A percentile compares a stretch with the other conserved stretches of the same genome.
These are phyloP conservation scores for Phanerochaete carnosa DNA, from an alignment of 768 basidiomycete genomes.

Conservation along the genomic window DNA sequence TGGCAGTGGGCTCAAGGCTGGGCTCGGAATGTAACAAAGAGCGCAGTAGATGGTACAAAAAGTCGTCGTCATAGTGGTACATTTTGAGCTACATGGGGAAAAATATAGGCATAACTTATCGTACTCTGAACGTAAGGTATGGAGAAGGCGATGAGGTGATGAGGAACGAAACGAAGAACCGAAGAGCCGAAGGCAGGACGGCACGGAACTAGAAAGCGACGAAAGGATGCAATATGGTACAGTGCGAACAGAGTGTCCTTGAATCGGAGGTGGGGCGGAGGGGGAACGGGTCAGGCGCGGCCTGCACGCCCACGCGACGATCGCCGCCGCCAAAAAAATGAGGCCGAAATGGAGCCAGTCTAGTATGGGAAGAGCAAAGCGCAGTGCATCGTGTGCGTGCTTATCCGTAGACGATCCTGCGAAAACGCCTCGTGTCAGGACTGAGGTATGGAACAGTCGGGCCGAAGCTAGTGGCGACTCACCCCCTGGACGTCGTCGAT, in stretches of 20 bases:
- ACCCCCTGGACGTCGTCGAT: slow-evolving; percentile 74
- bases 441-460: not conserved
- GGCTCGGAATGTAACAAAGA: no score
- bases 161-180: not conserved
- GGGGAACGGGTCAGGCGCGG: not conserved
- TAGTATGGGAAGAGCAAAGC: not conserved
- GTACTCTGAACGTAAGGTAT: not conserved
- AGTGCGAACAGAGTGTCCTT: not conserved
- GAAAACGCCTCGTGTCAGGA: slow-evolving; percentile 1
- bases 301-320: not conserved
- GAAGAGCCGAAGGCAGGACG: not conserved
- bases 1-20: no score
- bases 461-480: slow-evolving; percentile 29
- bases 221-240: not conserved
- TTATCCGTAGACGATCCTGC: slow-evolving; percentile 30
- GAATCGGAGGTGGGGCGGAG: not conserved
- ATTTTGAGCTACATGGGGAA: not conserved
- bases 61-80: not conserved
- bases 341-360: not conserved
- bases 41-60: no score
- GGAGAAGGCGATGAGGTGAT: not conserved
- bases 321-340: not conserved
- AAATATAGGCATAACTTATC: not conserved
- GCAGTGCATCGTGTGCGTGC: not conserved
- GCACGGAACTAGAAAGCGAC: not conserved